Evolutionary conservation across 2,329 filamentous ascomycete species (phyloP), one percentile per base, ranked within the genome.

Genomic region (Colletotrichum sp.): DNA sequence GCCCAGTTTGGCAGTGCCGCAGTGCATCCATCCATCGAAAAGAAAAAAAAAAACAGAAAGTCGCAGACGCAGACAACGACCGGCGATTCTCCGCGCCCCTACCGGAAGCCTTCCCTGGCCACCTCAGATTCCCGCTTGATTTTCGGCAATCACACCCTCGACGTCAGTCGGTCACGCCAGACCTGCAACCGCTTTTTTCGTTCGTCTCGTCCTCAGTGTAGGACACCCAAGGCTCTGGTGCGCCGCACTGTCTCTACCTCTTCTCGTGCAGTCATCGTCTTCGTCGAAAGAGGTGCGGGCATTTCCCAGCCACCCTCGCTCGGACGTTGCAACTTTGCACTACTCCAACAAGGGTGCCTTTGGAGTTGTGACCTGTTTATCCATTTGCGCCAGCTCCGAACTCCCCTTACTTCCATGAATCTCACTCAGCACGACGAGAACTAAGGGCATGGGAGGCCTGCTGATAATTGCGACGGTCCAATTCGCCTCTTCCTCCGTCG

Each of bases 221-320:
- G 34, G 25, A 29, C 61, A 66, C 69, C 36, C 30, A 22, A 62
- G 36, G 62, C 63, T 61, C 69, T 32, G 13, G 39, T 67, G 69
- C 59, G 63, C 72, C 34, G 27, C 36, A 57, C 72, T n/a, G 36
- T 72, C 55, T 44, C 57, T 67, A 70, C 32, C 72, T 62, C 55
- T 63, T 63, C 63, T 75, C 72, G 52, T 52, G 44, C n/a, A 52
- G 44, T 52, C 69, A 25, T 63, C 30, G 30, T 39, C 52, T 74
- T 49, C 36, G 63, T 72, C 69, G 36, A 67, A 39, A 67, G 63
- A 75, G 55, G 62, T 68, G 69, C 72, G 69, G 52, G 52, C 63
- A 75, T 64, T 64, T 30, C 69, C 72, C 55, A 75, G 69, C 72
- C 69, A 72, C 72, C 55, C 30, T 73, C 69, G 44, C 69, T 73